These are phyloP conservation scores for Tricladium varicosporioides DNA, from an alignment of 2,329 filamentous ascomycete genomes.

Conservation along the genomic window DNA sequence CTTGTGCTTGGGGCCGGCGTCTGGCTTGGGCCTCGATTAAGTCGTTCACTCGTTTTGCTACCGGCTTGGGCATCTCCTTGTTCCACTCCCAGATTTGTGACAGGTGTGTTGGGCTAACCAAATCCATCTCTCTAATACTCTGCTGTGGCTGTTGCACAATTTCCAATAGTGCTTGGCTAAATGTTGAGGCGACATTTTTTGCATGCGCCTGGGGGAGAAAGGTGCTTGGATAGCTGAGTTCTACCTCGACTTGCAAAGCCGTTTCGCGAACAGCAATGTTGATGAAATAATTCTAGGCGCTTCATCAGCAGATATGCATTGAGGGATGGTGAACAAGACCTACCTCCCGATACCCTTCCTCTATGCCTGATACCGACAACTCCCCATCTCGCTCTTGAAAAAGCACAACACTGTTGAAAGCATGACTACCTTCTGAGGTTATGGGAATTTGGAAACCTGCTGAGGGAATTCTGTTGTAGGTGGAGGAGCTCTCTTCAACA, in stretches of 20 bases:
- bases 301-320: no score
- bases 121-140: neutral
- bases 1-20: neutral
- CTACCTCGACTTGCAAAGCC: slow-evolving; percentile 27
- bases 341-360: neutral
- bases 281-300: neutral
- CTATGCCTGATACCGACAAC: neutral
- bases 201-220: neutral
- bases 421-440: neutral
- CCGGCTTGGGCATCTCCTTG: neutral
- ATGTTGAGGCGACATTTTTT: neutral
- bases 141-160: neutral
- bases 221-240: slow-evolving; percentile 34
- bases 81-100: neutral
- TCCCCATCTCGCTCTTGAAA: neutral
- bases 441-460: neutral
- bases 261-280: neutral
- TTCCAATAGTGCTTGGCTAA: neutral
- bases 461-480: neutral
- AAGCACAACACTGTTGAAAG: neutral
- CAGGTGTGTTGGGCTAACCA: neutral
- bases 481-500: neutral
- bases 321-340: no score
- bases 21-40: neutral
- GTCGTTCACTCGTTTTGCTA: neutral